These are phyloP conservation scores for Peronospora destructor DNA, from an alignment of 352 stramenopile genomes.

Conservation along the genomic window DNA sequence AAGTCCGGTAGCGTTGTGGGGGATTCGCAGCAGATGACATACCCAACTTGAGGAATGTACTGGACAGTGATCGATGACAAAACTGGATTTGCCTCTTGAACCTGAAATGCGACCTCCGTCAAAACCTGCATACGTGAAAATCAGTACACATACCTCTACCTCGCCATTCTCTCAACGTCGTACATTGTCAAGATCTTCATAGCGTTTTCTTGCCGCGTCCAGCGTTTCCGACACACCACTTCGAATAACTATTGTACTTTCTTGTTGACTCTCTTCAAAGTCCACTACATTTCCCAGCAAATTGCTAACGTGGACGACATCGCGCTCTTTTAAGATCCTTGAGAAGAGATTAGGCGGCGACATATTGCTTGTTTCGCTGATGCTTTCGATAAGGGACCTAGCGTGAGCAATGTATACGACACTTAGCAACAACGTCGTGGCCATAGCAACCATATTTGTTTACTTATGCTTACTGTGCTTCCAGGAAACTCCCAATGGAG, in stretches of 20 bases:
- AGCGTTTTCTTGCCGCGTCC: slow-evolving; percentile 57
- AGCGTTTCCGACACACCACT: slow-evolving; percentile 65
- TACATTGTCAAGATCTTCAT: slow-evolving; percentile 82
- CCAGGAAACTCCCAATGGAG: slow-evolving; percentile 55
- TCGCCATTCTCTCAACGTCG: background rate
- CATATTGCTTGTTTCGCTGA: slow-evolving; percentile 11
- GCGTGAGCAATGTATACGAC: background rate
- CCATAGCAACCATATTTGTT: slow-evolving; percentile 2
- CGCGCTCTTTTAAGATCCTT: slow-evolving; percentile 29
- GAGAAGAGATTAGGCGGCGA: slow-evolving; percentile 33
- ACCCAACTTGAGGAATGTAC: slow-evolving; percentile 84
- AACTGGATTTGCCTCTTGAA: slow-evolving; percentile 64
- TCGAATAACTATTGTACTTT: slow-evolving; percentile 56
- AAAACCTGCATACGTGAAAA: slow-evolving; percentile 43
- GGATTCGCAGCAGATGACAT: slow-evolving; percentile 76
- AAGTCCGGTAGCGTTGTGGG: slow-evolving; percentile 65
- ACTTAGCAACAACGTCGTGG: slow-evolving; percentile 1
- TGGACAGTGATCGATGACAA: slow-evolving; percentile 75
- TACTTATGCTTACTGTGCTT: slow-evolving; percentile 59
- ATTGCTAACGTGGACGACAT: slow-evolving; percentile 56
- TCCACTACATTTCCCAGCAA: slow-evolving; percentile 80
- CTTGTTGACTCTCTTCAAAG: slow-evolving; percentile 67
- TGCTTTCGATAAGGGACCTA: slow-evolving; percentile 27
- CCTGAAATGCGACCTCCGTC: slow-evolving; percentile 74
- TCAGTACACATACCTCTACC: background rate